These are phyloP conservation scores for Artemisia argyi DNA, from an alignment of 129 eudicot species.

Conservation along the genomic window DNA sequence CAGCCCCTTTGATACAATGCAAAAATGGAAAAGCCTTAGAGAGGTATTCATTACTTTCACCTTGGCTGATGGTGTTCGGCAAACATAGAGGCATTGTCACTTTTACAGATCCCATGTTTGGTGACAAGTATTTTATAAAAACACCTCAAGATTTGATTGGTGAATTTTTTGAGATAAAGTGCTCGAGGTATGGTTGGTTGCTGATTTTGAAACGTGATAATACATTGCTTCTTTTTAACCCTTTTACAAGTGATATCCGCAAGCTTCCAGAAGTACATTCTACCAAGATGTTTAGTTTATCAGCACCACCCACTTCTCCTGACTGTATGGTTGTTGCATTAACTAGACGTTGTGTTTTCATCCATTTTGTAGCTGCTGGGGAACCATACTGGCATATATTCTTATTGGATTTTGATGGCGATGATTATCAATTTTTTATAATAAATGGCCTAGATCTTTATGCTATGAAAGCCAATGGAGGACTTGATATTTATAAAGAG, in stretches of 20 bases:
- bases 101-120: conserved; percentile 18
- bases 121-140: conserved; percentile 2
- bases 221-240: neutral
- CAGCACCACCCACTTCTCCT: no score
- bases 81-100: neutral
- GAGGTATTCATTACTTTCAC: neutral
- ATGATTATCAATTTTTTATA: no score
- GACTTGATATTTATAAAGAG: no score
- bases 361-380: no score
- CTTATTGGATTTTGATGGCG: no score
- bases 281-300: no score
- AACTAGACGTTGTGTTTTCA: no score
- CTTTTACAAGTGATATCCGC: conserved; percentile 1
- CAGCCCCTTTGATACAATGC: neutral
- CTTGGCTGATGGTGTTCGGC: conserved; percentile 10
- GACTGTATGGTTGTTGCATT: no score
- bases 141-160: neutral
- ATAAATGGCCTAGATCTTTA: no score
- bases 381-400: no score
- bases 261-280: neutral
- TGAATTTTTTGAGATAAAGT: neutral
- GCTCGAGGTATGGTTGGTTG: conserved; percentile 28
- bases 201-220: neutral
- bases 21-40: neutral
- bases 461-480: no score